Conservation (phyloP, 106 monocot genomes). For the Cymbidium sinense region DNA sequence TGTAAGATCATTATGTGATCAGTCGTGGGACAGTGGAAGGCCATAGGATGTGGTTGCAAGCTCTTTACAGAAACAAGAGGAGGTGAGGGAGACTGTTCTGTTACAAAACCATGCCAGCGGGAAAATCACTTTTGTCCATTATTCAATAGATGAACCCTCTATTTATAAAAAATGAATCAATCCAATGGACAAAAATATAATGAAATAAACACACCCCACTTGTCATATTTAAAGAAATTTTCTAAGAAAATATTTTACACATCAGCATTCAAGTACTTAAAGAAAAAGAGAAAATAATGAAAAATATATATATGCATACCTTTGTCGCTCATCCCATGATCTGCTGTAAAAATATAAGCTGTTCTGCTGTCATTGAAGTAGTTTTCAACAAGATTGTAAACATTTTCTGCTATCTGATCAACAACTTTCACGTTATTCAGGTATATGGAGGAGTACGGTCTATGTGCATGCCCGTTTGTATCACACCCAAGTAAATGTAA, state of each 20-base stretch:
- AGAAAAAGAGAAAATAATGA: neutral
- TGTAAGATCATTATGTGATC: no score
- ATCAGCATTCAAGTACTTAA: neutral
- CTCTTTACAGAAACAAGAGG: neutral
- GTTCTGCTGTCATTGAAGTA: conserved; percentile 81
- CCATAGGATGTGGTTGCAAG: neutral
- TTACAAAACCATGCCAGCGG: neutral
- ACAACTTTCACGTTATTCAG: conserved; percentile 89
- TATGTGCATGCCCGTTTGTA: conserved; percentile 95
- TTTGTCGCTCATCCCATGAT: conserved; percentile 99
- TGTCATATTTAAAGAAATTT: neutral
- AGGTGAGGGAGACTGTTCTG: neutral
- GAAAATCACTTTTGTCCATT: neutral
- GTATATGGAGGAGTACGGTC: conserved; percentile 78
- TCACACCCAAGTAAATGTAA: conserved; percentile 95
- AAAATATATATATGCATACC: conserved; percentile 36
- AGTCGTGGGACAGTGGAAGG: no score
- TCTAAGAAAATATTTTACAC: neutral
- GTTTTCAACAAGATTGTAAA: conserved; percentile 70
- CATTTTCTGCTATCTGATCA: conserved; percentile 75
- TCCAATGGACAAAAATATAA: neutral
- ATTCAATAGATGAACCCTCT: neutral
- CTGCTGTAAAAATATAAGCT: conserved; percentile 89
- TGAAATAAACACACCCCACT: neutral
- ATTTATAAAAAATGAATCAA: neutral